phyloP scores from a whole-genome alignment of 192 early-diverging fungal species.

The Gigaspora rosea region DNA sequence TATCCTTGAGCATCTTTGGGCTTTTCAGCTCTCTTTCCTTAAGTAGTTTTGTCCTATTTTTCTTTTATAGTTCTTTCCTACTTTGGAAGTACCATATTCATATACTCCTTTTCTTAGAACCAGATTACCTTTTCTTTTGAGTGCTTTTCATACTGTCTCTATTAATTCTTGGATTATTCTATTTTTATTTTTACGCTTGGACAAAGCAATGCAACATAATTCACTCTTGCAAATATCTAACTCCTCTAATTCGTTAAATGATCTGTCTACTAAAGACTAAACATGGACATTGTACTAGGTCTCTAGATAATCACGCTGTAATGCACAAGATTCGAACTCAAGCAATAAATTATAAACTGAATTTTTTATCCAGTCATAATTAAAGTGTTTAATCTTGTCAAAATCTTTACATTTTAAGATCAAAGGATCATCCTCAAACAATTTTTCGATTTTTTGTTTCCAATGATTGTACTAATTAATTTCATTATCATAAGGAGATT shows the following conservation, averaged over 20 bases:
- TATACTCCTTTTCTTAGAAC: constrained; percentile 33
- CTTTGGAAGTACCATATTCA: constrained; percentile 35
- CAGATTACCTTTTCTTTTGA: constrained; percentile 28
- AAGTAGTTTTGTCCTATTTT: constrained; percentile 31
- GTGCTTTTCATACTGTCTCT: constrained; percentile 12
- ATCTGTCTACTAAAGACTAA: constrained; percentile 31
- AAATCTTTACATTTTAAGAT: too few species aligned
- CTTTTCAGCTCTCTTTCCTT: constrained; percentile 33
- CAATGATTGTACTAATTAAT: too few species aligned
- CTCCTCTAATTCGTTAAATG: constrained; percentile 22
- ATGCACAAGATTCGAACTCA: constrained; percentile 8
- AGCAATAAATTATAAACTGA: constrained; percentile 10
- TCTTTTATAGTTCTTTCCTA: constrained; percentile 29
- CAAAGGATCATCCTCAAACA: too few species aligned
- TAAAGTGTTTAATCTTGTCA: too few species aligned
- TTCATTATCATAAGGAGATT: too few species aligned
- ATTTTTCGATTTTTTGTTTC: too few species aligned
- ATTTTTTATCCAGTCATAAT: too few species aligned
- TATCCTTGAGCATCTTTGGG: constrained; percentile 37
- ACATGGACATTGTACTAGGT: constrained; percentile 21
- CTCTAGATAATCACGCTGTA: constrained; percentile 8
- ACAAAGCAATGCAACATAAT: constrained; percentile 19
- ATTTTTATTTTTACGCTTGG: constrained; percentile 27
- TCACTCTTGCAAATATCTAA: constrained; percentile 29
- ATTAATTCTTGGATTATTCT: background rate